Evolutionary conservation across 768 basidiomycete species (phyloP).

Genomic region (Panellus pusillus): DNA sequence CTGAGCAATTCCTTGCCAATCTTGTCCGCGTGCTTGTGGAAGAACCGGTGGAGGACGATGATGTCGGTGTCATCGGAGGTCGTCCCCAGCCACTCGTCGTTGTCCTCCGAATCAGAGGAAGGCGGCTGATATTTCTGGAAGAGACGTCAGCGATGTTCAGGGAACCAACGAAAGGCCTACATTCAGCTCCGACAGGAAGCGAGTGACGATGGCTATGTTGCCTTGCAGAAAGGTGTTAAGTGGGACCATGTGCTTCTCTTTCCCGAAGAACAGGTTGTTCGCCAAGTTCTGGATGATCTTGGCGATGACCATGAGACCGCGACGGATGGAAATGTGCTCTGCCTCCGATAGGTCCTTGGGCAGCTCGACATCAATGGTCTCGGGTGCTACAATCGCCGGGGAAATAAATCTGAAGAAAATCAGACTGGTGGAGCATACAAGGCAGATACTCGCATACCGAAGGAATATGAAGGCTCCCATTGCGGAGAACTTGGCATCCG

Average conservation of each 20-base stretch:
- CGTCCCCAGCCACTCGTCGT: constrained; percentile 73
- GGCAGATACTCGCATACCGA: constrained; percentile 42
- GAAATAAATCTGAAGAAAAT: constrained; percentile 70
- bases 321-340: constrained; percentile 51
- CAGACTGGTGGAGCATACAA: background rate
- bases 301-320: constrained; percentile 82
- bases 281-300: constrained; percentile 93
- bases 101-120: constrained; percentile 51
- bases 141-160: background rate
- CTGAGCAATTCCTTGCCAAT: constrained; percentile 86
- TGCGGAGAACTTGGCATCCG: constrained; percentile 77
- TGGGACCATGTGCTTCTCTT: constrained; percentile 82
- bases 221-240: constrained; percentile 73
- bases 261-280: constrained; percentile 92
- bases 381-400: constrained; percentile 86
- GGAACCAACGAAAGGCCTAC: constrained; percentile 38
- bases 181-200: constrained; percentile 74
- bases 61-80: constrained; percentile 82
- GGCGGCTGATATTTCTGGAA: constrained; percentile 36
- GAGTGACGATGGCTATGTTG: constrained; percentile 72
- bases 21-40: constrained; percentile 82
- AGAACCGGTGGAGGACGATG: constrained; percentile 81
- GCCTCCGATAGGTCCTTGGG: constrained; percentile 54
- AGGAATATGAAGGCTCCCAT: constrained; percentile 92
- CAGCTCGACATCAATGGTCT: constrained; percentile 79